Percentiles rank a stretch among this genome's conserved stretches.
These are phyloP conservation scores for Silybum marianum DNA, from an alignment of 129 eudicot genomes.

Conservation along the genomic window DNA sequence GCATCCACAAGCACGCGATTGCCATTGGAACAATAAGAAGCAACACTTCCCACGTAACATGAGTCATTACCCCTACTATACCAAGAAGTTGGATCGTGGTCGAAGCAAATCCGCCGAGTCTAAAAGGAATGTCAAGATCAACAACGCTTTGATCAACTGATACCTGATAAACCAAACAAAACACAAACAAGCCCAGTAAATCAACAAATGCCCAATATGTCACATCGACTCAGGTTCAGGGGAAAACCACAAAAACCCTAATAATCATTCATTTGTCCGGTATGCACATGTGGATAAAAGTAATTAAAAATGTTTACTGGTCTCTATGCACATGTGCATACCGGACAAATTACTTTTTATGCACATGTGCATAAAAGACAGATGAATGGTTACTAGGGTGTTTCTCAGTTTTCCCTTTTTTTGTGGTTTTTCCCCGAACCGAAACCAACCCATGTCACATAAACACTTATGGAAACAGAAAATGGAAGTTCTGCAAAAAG, in stretches of 20 bases:
- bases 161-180: slow-evolving; percentile 50
- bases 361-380: not conserved
- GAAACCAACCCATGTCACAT: not conserved
- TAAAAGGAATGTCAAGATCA: slow-evolving; percentile 92
- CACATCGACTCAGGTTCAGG: not conserved
- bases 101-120: slow-evolving; percentile 94
- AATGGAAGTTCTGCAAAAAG: not conserved
- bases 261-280: not conserved
- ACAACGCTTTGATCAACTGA: slow-evolving; percentile 93
- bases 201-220: not conserved
- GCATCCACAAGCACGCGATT: slow-evolving; percentile 96
- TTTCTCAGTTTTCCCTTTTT: not conserved
- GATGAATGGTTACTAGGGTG: not conserved
- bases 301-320: not conserved
- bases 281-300: not conserved
- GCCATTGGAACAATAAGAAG: slow-evolving; percentile 95
- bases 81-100: slow-evolving; percentile 94
- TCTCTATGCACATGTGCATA: not conserved
- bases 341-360: not conserved
- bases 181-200: not conserved
- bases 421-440: not conserved
- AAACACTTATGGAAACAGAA: not conserved
- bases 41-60: slow-evolving; percentile 88
- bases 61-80: slow-evolving; percentile 86
- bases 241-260: not conserved